Evolutionary conservation across 768 basidiomycete genomes (phyloP), one percentile per base, ranked within the genome.

Genomic region (Boletus sensibilis): DNA sequence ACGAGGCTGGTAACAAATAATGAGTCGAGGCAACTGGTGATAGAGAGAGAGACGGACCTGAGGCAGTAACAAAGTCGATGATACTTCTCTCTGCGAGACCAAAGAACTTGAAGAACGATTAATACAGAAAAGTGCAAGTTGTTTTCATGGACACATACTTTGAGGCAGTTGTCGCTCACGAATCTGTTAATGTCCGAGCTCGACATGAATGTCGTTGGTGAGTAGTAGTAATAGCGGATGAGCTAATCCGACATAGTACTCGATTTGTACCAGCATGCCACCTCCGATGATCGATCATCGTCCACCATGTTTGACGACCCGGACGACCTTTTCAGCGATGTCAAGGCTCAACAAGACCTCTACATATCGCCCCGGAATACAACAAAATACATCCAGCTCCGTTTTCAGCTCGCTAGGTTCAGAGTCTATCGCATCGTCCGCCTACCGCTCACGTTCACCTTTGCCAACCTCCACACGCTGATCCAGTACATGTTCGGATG

Each of bases 31-130:
- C 9, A 4, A 16, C 0, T 10, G 1, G n/a, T 16, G 35, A n/a
- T n/a, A 29, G 1, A 23, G 13, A 34, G 0, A 39, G 18, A 31
- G 29, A 69, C 80, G 39, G 60, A 88, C 92, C 93, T 72, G 90
- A 86, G 47, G 92, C 92, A 70, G 92, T 78, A 35, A 97, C 87
- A 71, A 87, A 97, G 76, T 93, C 88, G 62, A 93, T 83, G 57
- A 89, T 91, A 61, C 83, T 92, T 60, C 80, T 79, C 74, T 96
- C 90, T 21, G 94, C 86, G 44, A 92, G 81, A 53, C 90, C 90
- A 64, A 95, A 88, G 63, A 94, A 81, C 90, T 92, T 62, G 14
- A 57, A 29, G 14, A 38, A 51, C 2, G n/a, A 27, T 55, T 4
- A 47, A 45, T 7, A 50, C 0, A 59, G 53, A 46, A 14, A 25